phyloP scores from a whole-genome alignment of 179 eudicot species.

The Patellifolia procumbens region DNA sequence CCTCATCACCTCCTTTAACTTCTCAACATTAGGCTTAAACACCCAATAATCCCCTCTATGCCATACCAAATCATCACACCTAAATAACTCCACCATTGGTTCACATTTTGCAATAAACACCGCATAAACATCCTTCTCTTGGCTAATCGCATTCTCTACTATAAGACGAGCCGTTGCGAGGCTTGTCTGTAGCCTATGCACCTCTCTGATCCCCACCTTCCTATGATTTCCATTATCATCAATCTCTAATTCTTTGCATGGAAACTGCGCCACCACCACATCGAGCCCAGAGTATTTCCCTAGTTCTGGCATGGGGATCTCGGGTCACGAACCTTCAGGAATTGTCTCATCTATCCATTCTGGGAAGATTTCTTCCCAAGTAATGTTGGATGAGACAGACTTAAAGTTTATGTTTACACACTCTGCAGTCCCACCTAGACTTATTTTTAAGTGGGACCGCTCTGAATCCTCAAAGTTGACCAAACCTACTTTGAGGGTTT shows the following conservation, averaged over 20 bases:
- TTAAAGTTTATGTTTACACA: constrained; percentile 34
- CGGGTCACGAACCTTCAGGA: constrained; percentile 43
- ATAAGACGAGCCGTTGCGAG: constrained; percentile 56
- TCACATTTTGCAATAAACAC: constrained; percentile 62
- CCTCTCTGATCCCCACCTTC: constrained; percentile 46
- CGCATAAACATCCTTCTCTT: constrained; percentile 35
- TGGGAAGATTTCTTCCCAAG: constrained; percentile 58
- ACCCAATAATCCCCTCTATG: constrained; percentile 54
- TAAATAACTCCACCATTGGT: constrained; percentile 73
- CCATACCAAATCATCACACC: constrained; percentile 71
- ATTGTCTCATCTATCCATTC: constrained; percentile 53
- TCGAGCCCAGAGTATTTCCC: constrained; percentile 43
- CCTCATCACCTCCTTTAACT: constrained; percentile 38
- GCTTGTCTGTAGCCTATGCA: constrained; percentile 62
- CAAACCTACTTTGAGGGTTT: constrained; percentile 40
- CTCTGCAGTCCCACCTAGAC: constrained; percentile 33
- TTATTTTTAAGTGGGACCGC: constrained; percentile 9
- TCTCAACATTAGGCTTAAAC: constrained; percentile 60
- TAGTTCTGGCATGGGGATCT: constrained; percentile 57
- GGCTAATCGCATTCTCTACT: constrained; percentile 40
- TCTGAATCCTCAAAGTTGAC: constrained; percentile 39
- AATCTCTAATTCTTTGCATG: constrained; percentile 29
- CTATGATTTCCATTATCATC: background rate
- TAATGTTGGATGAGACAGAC: constrained; percentile 22
- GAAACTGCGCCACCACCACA: constrained; percentile 55